Conservation (phyloP, 148 eudicot genomes). For the Nyssa sinensis region DNA sequence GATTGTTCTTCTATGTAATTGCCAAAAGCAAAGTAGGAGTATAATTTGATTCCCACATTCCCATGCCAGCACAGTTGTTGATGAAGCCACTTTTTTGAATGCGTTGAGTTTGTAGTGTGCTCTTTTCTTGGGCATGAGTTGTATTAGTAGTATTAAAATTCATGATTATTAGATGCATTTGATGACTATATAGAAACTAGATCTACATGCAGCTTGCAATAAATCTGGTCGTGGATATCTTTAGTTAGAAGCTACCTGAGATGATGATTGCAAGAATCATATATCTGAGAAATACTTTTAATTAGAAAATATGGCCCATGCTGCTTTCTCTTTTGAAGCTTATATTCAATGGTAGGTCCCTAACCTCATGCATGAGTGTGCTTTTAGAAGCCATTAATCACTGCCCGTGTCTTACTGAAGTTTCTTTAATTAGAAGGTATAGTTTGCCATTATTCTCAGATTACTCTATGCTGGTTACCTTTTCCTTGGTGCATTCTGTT, state of each 20-base stretch:
- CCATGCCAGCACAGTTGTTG: conserved; percentile 2
- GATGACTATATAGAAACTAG: not conserved
- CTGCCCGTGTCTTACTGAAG: not conserved
- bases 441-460: not conserved
- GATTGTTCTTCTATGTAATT: not conserved
- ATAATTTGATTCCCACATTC: not conserved
- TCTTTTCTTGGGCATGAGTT: conserved; percentile 1
- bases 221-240: not conserved
- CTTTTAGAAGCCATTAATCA: conserved; percentile 2
- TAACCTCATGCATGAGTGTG: conserved; percentile 3
- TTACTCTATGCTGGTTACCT: not conserved
- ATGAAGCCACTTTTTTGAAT: not conserved
- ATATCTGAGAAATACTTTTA: too few relatives aligned
- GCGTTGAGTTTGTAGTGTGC: conserved; percentile 6
- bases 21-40: not conserved
- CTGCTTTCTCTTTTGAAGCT: not conserved
- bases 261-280: too few relatives aligned
- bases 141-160: not conserved
- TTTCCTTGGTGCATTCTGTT: not conserved
- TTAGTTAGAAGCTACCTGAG: not conserved
- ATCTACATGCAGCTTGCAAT: not conserved
- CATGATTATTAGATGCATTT: not conserved
- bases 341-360: not conserved
- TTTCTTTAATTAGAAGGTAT: not conserved
- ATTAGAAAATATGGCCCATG: not conserved